Percentiles rank a stretch among this genome's conserved stretches.
Evolutionary conservation across 1,139 yeast species (phyloP).

Genomic region (Groenewaldozyma sp.): DNA sequence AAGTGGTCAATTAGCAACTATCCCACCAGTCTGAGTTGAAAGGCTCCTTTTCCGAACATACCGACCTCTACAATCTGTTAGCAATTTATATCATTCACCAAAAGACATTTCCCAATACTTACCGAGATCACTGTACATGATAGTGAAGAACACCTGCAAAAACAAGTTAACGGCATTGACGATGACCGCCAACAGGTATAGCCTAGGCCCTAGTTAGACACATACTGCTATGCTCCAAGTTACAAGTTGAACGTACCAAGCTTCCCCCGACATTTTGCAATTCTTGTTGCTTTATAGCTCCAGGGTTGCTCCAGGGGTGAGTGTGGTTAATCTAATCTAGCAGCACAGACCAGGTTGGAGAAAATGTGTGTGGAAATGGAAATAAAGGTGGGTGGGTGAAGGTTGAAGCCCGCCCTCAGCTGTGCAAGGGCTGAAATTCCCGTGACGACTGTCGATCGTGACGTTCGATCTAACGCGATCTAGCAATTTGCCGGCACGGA

Average conservation of each 20-base stretch:
- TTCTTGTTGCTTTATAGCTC: too few relatives aligned
- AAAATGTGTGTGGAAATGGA: too few relatives aligned
- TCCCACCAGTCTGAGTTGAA: too few relatives aligned
- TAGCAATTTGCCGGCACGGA: too few relatives aligned
- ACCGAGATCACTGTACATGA: constrained; percentile 88
- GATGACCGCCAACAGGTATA: constrained; percentile 55
- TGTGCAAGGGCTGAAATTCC: too few relatives aligned
- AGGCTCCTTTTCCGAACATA: constrained; percentile 8
- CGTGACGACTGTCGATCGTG: too few relatives aligned
- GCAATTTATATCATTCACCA: neutral
- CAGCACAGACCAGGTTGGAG: too few relatives aligned
- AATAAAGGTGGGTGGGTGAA: too few relatives aligned
- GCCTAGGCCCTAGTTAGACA: constrained; percentile 10
- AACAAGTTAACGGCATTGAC: constrained; percentile 81
- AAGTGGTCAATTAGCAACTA: constrained; percentile 5
- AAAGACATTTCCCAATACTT: constrained; percentile 24
- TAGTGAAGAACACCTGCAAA: constrained; percentile 85
- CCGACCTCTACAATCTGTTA: constrained; percentile 13
- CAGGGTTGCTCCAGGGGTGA: too few relatives aligned
- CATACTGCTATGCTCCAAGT: neutral
- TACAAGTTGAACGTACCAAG: constrained; percentile 26
- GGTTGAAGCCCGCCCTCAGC: too few relatives aligned
- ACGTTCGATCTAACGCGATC: too few relatives aligned
- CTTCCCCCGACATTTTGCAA: constrained; percentile 31
- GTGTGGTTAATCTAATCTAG: too few relatives aligned